These are phyloP conservation scores for Rhizopogon vinicolor DNA, from an alignment of 768 basidiomycete genomes.

Conservation along the genomic window DNA sequence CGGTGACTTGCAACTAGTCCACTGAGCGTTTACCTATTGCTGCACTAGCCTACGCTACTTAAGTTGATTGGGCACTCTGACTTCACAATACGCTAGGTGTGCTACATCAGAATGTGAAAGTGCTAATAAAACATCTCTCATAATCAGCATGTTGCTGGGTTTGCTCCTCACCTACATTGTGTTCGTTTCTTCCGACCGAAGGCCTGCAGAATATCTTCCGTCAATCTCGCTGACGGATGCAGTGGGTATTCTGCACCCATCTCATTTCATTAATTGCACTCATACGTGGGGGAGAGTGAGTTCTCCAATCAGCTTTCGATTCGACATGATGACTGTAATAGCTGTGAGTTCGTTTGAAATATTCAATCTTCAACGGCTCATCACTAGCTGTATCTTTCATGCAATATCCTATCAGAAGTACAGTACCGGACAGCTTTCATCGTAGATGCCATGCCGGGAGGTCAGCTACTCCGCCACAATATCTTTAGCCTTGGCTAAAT, in stretches of 20 bases:
- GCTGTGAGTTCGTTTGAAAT: neutral
- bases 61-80: neutral
- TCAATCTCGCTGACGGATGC: neutral
- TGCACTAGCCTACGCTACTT: neutral
- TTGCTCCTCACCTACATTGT: neutral
- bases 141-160: neutral
- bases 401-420: neutral
- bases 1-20: too few species aligned
- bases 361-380: neutral
- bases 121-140: neutral
- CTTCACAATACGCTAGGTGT: neutral
- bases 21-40: too few species aligned
- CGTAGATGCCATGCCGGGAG: neutral
- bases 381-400: neutral
- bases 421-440: neutral
- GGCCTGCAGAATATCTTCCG: neutral
- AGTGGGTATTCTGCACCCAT: neutral
- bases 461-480: neutral
- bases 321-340: too few species aligned
- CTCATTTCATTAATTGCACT: too few species aligned
- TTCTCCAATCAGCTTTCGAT: too few species aligned
- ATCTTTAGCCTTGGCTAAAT: neutral
- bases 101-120: neutral
- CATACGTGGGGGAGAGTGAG: too few species aligned
- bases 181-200: neutral